A percentile compares a stretch with the other conserved stretches of the same genome.
Evolutionary conservation across 345 rosid genomes (phyloP).

Genomic region (Psidium guajava): DNA sequence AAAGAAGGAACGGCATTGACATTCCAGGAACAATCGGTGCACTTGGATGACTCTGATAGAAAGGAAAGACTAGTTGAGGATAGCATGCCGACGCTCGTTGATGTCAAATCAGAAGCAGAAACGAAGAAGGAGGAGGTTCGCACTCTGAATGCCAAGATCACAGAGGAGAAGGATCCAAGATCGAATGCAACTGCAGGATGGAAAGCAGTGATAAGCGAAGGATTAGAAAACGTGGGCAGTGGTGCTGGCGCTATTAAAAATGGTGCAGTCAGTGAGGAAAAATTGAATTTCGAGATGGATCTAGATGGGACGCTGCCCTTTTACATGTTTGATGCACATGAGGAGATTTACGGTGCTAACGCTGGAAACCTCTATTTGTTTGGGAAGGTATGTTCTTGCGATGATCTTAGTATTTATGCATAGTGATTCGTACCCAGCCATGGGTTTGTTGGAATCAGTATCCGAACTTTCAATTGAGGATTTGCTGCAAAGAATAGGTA

Average conservation of each 20-base stretch:
- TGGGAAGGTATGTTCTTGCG: conserved; percentile 57
- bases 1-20: conserved; percentile 13
- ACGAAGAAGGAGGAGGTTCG: conserved; percentile 20
- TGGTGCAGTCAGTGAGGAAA: conserved; percentile 21
- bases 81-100: conserved; percentile 7
- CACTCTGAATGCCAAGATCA: conserved; percentile 65
- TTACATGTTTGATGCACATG: conserved; percentile 73
- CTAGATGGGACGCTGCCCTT: conserved; percentile 61
- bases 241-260: conserved; percentile 9
- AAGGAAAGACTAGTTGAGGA: conserved; percentile 9
- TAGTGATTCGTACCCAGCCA: background rate
- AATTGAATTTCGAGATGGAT: conserved; percentile 62
- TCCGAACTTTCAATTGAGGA: background rate
- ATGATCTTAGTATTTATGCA: background rate
- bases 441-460: background rate
- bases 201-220: conserved; percentile 49
- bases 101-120: conserved; percentile 20
- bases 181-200: conserved; percentile 82
- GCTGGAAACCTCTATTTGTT: conserved; percentile 75
- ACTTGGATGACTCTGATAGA: background rate
- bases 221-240: conserved; percentile 9
- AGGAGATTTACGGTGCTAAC: conserved; percentile 74
- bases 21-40: background rate
- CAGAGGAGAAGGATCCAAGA: conserved; percentile 48
- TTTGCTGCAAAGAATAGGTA: background rate